Conservation (phyloP, 139 green algal genomes). For the Zygnema cylindricum region DNA sequence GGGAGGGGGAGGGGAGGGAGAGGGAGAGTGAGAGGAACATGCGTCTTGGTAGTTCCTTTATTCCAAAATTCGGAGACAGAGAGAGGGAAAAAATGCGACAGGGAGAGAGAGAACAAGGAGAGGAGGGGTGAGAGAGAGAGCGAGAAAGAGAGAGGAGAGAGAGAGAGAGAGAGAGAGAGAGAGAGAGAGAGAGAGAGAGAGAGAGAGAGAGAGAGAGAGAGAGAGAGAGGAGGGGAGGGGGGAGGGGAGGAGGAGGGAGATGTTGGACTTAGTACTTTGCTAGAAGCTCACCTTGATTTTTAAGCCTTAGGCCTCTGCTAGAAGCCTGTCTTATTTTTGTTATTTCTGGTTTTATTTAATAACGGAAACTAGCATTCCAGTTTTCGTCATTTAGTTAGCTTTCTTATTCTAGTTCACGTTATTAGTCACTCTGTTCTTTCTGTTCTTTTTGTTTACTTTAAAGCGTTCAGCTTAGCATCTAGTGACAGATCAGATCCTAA, state of each 20-base stretch:
- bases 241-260: background rate
- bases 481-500: too few relatives aligned
- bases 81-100: background rate
- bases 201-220: background rate
- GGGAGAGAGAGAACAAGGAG: background rate
- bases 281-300: too few relatives aligned
- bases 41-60: background rate
- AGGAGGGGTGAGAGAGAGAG: background rate
- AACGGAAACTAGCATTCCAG: background rate
- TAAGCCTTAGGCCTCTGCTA: too few relatives aligned
- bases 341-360: background rate
- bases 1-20: background rate
- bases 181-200: background rate
- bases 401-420: too few relatives aligned
- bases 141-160: background rate
- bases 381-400: background rate
- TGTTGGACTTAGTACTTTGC: too few relatives aligned
- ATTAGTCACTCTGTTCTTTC: too few relatives aligned
- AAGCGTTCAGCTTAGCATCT: too few relatives aligned
- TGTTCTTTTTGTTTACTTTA: too few relatives aligned
- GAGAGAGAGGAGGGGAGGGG: background rate
- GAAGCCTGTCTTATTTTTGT: too few relatives aligned
- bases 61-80: background rate
- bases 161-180: background rate
- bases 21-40: background rate